phyloP scores from a whole-genome alignment of 768 basidiomycete species.

The Obba rivulosa region DNA sequence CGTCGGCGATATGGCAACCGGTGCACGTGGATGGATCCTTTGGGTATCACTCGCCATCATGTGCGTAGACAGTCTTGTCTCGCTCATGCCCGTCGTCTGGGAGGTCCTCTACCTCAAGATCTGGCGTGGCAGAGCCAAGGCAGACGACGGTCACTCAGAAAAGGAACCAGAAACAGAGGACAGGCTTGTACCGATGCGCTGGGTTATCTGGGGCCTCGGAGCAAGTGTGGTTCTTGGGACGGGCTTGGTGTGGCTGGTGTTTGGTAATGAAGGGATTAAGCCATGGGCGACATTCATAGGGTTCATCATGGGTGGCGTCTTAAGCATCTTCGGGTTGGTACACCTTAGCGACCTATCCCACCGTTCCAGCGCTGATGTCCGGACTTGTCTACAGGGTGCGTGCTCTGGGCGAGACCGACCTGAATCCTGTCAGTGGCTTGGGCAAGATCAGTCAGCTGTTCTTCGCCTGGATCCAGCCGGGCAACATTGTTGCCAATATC shows the following conservation, averaged over 20 bases:
- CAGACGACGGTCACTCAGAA: conserved; percentile 29
- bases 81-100: conserved; percentile 68
- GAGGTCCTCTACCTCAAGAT: conserved; percentile 41
- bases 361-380: background rate
- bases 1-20: conserved; percentile 79
- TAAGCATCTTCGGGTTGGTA: conserved; percentile 83
- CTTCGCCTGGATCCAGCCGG: conserved; percentile 92
- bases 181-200: conserved; percentile 71
- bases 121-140: conserved; percentile 1
- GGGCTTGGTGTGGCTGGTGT: conserved; percentile 79
- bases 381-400: conserved; percentile 56
- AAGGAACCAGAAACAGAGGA: conserved; percentile 74
- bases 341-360: background rate
- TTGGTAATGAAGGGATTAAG: conserved; percentile 87
- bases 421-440: conserved; percentile 88
- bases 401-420: conserved; percentile 92
- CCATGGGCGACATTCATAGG: conserved; percentile 93
- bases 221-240: conserved; percentile 66
- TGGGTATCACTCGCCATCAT: conserved; percentile 95
- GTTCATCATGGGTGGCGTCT: conserved; percentile 72
- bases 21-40: conserved; percentile 95
- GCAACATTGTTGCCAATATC: conserved; percentile 95
- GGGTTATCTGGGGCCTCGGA: conserved; percentile 69
- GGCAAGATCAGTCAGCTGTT: conserved; percentile 94
- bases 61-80: conserved; percentile 88